Evolutionary conservation across 805 yeast species (phyloP), one percentile per base, ranked within the genome.

Genomic region (Ogataea philodendri): DNA sequence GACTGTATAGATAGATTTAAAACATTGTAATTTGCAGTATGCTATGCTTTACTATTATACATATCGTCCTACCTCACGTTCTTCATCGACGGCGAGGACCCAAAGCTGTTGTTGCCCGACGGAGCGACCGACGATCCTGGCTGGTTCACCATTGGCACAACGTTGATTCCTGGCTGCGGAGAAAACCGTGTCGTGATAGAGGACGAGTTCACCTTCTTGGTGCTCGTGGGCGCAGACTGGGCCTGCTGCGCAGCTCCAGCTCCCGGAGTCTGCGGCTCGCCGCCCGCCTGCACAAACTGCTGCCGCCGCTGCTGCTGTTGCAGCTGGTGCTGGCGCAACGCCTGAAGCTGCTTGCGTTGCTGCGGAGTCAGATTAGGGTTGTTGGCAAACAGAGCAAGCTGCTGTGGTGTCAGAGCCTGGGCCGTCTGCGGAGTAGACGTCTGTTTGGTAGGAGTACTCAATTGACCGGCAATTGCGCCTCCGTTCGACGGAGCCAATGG

Each of bases 271-370:
- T 37, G 49, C 20, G 45, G 39, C 3, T 41, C 44, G 19, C 22
- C 32, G 5, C n/a, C n/a, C n/a, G 35, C 42, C 31, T 37, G 48
- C 27, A 27, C 28, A n/a, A 22, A 29, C 36, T 47, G 51, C 26
- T 47, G 51, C 22, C 45, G 33, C 30, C 46, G 34, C 28, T 48
- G 53, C 27, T 42, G 48, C 28, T 42, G 61, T 27, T 42, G 56
- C 24, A 49, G 48, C 36, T 49, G 55, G 9, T 59, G 64, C 7
- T 66, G 63, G 39, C 65, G 63, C 26, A 66, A 42, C 59, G 63
- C 59, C 40, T 65, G 69, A n/a, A 69, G 47, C 47, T 68, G 74
- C 35, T 59, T 65, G 31, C 70, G 54, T 40, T 68, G 74, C 37
- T 66, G 70, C 4, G 71, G 68, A 2, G 72, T 65, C 38, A 69